These are phyloP conservation scores for Boeremia exigua DNA, from an alignment of 2,329 filamentous ascomycete species.

Conservation along the genomic window DNA sequence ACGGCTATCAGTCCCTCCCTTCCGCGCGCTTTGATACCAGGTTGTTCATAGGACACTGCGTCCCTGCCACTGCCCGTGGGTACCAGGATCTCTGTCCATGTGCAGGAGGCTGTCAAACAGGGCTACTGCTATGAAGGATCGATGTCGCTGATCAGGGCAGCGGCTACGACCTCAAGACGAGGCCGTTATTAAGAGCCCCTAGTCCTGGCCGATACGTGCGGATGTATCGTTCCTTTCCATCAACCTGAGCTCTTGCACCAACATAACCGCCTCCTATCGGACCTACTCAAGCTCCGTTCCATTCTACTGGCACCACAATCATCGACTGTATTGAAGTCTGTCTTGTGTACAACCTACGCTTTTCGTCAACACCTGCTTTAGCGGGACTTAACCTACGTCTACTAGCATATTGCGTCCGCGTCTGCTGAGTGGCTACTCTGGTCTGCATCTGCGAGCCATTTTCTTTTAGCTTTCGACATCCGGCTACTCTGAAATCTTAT, in stretches of 20 bases:
- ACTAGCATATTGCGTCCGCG: background rate
- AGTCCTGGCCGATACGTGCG: constrained; percentile 24
- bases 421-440: background rate
- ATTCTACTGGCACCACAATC: background rate
- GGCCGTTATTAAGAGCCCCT: constrained; percentile 20
- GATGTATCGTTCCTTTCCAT: constrained; percentile 20
- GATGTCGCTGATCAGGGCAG: constrained; percentile 8
- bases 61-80: background rate
- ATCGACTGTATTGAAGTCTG: background rate
- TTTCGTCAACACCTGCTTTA: constrained; percentile 10
- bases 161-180: constrained; percentile 10
- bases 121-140: constrained; percentile 3
- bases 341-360: constrained; percentile 12
- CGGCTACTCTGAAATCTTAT: background rate
- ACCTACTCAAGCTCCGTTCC: constrained; percentile 10
- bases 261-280: background rate
- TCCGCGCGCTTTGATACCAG: constrained; percentile 3
- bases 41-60: constrained; percentile 5
- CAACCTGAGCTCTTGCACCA: constrained; percentile 9
- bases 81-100: background rate
- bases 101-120: constrained; percentile 6
- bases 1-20: constrained; percentile 11
- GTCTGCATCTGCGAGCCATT: background rate
- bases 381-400: constrained; percentile 2
- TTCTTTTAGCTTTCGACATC: background rate